Conservation (phyloP, 208 protist genomes). For the Trypanosoma melophagium region DNA sequence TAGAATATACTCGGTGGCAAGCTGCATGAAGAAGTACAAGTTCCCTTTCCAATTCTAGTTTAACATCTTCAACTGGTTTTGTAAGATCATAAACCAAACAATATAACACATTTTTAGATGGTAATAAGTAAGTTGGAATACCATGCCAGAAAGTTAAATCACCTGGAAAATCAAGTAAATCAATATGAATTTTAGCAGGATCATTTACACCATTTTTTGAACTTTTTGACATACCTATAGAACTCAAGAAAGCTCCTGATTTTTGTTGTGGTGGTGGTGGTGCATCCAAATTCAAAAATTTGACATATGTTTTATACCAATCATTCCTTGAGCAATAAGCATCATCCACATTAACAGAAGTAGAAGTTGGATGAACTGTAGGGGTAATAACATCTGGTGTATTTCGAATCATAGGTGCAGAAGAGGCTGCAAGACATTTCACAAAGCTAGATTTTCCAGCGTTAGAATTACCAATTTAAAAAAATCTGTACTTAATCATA, state of each 20-base stretch:
- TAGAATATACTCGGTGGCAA: conserved; percentile 26
- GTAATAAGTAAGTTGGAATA: conserved; percentile 23
- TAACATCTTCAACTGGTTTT: conserved; percentile 28
- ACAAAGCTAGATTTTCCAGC: conserved; percentile 27
- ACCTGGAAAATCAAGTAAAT: conserved; percentile 30
- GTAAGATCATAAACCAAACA: conserved; percentile 33
- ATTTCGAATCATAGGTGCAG: conserved; percentile 25
- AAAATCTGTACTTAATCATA: conserved; percentile 26
- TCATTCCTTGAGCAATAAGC: conserved; percentile 21
- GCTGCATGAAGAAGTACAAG: conserved; percentile 29
- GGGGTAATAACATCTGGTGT: conserved; percentile 30
- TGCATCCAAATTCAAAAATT: conserved; percentile 32
- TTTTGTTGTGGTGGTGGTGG: conserved; percentile 21
- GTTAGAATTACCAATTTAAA: conserved; percentile 25
- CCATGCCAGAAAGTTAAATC: conserved; percentile 22
- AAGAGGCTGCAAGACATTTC: conserved; percentile 21
- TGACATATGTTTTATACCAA: conserved; percentile 28
- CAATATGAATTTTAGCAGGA: conserved; percentile 30
- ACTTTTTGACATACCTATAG: conserved; percentile 27
- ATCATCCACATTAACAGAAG: conserved; percentile 25
- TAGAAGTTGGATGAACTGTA: conserved; percentile 25
- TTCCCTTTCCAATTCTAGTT: conserved; percentile 24
- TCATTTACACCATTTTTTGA: conserved; percentile 27
- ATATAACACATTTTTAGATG: conserved; percentile 28
- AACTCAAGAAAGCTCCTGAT: conserved; percentile 24